Conservation (phyloP, 768 basidiomycete genomes). For the Boletus rubroflammeus region DNA sequence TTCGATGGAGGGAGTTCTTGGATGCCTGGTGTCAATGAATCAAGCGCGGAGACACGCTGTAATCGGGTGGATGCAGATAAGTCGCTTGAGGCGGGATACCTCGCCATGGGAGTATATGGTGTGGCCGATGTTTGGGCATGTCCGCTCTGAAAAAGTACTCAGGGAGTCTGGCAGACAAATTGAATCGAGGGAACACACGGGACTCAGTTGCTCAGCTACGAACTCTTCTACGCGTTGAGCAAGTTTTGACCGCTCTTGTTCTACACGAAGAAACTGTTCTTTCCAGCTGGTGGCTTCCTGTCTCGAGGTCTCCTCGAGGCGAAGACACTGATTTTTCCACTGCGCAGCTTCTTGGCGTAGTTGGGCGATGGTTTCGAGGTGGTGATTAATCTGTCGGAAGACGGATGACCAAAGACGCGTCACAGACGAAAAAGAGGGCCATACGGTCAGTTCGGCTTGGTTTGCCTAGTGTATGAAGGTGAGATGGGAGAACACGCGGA, state of each 20-base stretch:
- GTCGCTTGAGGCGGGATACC: slow-evolving; percentile 20
- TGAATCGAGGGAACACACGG: slow-evolving; percentile 34
- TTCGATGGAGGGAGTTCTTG: slow-evolving; percentile 31
- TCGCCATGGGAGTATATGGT: slow-evolving; percentile 35
- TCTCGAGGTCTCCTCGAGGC: slow-evolving; percentile 44
- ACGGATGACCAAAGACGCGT: neutral
- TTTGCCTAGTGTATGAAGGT: slow-evolving; percentile 37
- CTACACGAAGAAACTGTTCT: slow-evolving; percentile 72
- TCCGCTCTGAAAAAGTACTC: slow-evolving; percentile 11
- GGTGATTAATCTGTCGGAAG: slow-evolving; percentile 48
- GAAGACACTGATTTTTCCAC: slow-evolving; percentile 66
- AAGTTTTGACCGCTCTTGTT: slow-evolving; percentile 60
- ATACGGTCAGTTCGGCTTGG: slow-evolving; percentile 56
- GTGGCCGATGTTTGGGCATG: slow-evolving; percentile 14
- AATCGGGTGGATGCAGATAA: slow-evolving; percentile 30
- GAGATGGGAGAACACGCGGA: slow-evolving; percentile 7
- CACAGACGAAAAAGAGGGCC: slow-evolving; percentile 11
- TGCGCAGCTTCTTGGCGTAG: slow-evolving; percentile 62
- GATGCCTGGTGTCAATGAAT: slow-evolving; percentile 24
- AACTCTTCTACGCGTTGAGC: slow-evolving; percentile 58
- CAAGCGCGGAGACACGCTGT: slow-evolving; percentile 13
- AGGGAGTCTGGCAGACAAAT: neutral
- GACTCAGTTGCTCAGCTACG: slow-evolving; percentile 42
- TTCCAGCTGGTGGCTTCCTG: slow-evolving; percentile 68
- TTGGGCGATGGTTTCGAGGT: slow-evolving; percentile 56